Evolutionary conservation across 208 protist species (phyloP), one percentile per base, ranked within the genome.

Genomic region (Wallacemonas collosoma): DNA sequence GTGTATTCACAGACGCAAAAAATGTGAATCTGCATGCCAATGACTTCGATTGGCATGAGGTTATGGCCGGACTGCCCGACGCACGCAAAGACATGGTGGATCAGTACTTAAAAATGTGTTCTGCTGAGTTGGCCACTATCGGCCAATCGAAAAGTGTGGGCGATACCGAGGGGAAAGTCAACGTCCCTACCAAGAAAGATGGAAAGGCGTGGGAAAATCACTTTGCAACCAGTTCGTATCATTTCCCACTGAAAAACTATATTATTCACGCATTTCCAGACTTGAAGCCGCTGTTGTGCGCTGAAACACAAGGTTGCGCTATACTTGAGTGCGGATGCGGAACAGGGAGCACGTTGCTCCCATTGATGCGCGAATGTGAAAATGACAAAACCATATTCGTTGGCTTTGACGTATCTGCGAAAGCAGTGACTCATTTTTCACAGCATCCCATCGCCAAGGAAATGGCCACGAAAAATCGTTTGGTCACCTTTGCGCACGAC

Each of bases 221-320:
- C 58, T 93, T 86, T 56, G 60, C 56, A 8, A 36, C 72, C 11
- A 90, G 84, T 9, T 82, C 82, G 58, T 78, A 88, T 39, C 86
- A 92, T 26, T 94, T 92, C 76, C 89, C 89, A 15, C 53, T 94
- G 26, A 94, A 94, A 68, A 94, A 94, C 77, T 91, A 92, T 60
- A 89, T 91, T 70, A 67, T 87, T 60, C 85, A 89, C 40, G 88
- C 88, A 2, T 93, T 93, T 76, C 88, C 88, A 3, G 11, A 85
- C 9, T 51, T 93, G 11, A 82, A 77, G 12, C 68, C 44, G n/a
- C 73, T 83, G 47, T 64, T 88, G 47, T 75, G 51, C 50, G 43
- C 11, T 55, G 47, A 41, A 50, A 40, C 3, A 3, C 17, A 35
- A 7, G 3, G 65, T 38, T 17, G 65, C 2, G 72, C 69, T 76